A percentile compares a stretch with the other conserved stretches of the same genome.
Evolutionary conservation across 768 basidiomycete genomes (phyloP).

Genomic region (Coprinellus micaceus): DNA sequence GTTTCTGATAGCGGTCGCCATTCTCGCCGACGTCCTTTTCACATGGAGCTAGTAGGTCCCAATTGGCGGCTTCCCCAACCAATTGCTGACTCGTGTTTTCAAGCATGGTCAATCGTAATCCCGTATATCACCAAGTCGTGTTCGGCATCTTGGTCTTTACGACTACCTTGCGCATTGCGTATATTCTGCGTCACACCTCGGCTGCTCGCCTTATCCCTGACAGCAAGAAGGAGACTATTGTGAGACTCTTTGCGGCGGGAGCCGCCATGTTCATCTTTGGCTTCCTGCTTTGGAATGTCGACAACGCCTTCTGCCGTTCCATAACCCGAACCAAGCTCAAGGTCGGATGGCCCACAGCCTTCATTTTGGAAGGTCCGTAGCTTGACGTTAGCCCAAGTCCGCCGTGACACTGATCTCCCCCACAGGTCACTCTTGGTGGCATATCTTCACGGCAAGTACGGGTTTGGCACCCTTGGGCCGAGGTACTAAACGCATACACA

Average conservation of each 20-base stretch:
- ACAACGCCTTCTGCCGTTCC: constrained; percentile 68
- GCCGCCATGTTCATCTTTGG: constrained; percentile 55
- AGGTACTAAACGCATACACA: constrained; percentile 13
- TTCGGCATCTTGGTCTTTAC: constrained; percentile 59
- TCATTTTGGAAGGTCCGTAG: constrained; percentile 56
- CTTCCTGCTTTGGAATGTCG: constrained; percentile 76
- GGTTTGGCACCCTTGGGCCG: background rate
- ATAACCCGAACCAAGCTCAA: constrained; percentile 53
- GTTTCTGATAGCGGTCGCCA: constrained; percentile 32
- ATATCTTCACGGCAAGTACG: constrained; percentile 54
- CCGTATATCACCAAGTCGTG: constrained; percentile 74
- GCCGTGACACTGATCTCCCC: background rate
- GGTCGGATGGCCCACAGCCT: constrained; percentile 64
- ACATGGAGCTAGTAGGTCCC: constrained; percentile 69
- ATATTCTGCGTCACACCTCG: constrained; percentile 48
- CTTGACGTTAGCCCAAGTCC: too few species aligned
- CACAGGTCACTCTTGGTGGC: constrained; percentile 73
- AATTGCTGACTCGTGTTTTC: constrained; percentile 3
- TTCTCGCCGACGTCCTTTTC: constrained; percentile 56
- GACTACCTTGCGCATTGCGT: constrained; percentile 43
- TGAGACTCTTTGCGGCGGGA: constrained; percentile 49
- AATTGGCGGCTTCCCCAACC: background rate
- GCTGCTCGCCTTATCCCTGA: constrained; percentile 37
- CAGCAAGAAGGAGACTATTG: constrained; percentile 38
- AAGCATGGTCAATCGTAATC: constrained; percentile 67